phyloP scores from a whole-genome alignment of 2,329 filamentous ascomycete genomes.

The Hymenoscyphus infarciens region DNA sequence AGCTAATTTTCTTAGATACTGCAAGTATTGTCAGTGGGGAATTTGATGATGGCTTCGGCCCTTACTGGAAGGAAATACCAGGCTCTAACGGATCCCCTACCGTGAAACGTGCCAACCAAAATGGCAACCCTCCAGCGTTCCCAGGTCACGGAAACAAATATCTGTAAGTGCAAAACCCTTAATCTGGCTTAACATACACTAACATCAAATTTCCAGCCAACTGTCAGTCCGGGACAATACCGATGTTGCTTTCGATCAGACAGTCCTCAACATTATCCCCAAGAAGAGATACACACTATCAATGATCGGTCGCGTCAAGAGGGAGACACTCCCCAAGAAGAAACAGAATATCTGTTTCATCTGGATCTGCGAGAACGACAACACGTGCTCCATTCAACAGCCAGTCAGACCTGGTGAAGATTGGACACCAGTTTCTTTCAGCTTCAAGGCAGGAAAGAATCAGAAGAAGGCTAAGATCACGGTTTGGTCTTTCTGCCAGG shows the following conservation, averaged over 20 bases:
- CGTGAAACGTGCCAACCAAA: neutral
- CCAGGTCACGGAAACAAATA: neutral
- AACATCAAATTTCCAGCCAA: neutral
- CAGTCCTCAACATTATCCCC: neutral
- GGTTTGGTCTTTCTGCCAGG: neutral
- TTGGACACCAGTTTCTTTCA: neutral
- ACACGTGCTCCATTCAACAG: neutral
- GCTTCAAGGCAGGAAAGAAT: neutral
- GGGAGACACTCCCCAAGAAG: neutral
- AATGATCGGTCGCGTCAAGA: neutral
- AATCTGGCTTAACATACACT: neutral
- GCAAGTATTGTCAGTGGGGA: neutral
- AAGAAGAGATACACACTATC: neutral
- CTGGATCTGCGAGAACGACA: constrained; percentile 4
- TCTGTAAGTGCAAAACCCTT: neutral
- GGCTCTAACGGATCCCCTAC: neutral
- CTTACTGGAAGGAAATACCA: neutral
- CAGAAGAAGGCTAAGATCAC: neutral
- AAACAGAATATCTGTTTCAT: neutral
- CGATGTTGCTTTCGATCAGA: neutral
- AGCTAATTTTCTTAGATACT: neutral
- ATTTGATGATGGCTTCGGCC: neutral
- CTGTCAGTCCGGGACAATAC: neutral
- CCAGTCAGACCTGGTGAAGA: neutral
- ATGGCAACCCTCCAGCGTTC: neutral